Base-by-base conservation (phyloP, 2,329 filamentous ascomycete species). In the Colletotrichum cuscutae region DNA sequence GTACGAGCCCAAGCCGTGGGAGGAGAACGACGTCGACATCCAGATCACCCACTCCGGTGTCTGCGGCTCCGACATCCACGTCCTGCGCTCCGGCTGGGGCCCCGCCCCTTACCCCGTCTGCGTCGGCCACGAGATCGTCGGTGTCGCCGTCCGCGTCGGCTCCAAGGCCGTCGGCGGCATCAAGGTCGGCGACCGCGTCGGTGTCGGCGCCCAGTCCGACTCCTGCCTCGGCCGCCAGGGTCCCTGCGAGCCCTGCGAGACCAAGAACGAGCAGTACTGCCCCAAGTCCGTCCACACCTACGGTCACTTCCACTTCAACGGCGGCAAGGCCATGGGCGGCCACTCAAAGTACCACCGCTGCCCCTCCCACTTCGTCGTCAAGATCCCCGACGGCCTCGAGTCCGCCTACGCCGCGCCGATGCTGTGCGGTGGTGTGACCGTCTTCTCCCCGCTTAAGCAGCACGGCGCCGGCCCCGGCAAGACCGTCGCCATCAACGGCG, bases 381-480 rank as follows among this genome's bases (percentile, higher is more conserved):
- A 84, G 76, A 85, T 87, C 60, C 85, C 85, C n/a, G 81, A 84
- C 13, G 80, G 79, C 3, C 71, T 87, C 6, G 76, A 79, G 2
- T 81, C 81, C 2, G 85, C 83, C 65, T 75, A 82, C 65, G 84
- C 85, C 11, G 86, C 92, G 22, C 92, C 92, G 4, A 90, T 94
- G 88, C 84, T 94, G 54, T 94, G 93, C 77, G 93, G 88, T 26
- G 92, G 93, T 15, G 87, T 94, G 42, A 95, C 93, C 0, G 85
- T 92, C 7, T 95, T 87, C 79, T 85, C 86, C 12, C 92, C 93
- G 1, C 81, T 95, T 62, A 85, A 85, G 76, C 86, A 89, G 65
- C 89, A 92, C 75, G 89, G 89, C 2, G 89, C 87, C 61, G 93
- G 92, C 0, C 91, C 91, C 0, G 92, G 91, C 15, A 94, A 92